Conservation (phyloP, 2,329 filamentous ascomycete genomes). For the Emericellopsis cladophorae region DNA sequence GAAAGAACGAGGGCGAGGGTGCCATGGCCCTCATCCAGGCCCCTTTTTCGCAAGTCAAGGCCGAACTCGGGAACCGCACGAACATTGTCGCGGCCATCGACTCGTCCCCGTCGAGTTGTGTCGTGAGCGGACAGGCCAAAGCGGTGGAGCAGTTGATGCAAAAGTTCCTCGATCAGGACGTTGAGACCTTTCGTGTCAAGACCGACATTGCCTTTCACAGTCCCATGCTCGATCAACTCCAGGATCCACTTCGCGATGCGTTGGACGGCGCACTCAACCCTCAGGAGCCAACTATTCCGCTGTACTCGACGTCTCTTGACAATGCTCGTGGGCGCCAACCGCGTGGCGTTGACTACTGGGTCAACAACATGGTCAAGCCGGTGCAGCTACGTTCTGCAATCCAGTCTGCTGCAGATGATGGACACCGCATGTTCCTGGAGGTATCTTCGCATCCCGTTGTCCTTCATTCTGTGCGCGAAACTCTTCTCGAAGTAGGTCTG, state of each 20-base stretch:
- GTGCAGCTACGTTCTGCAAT: conserved; percentile 3
- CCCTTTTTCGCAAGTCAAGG: neutral
- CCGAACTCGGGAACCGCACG: neutral
- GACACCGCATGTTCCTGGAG: conserved; percentile 4
- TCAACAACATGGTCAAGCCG: conserved; percentile 6
- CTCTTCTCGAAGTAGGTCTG: conserved; percentile 1
- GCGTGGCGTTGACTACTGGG: conserved; percentile 4
- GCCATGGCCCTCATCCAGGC: conserved; percentile 3
- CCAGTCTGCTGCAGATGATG: conserved; percentile 3
- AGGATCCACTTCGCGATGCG: neutral
- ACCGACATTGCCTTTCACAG: conserved; percentile 6
- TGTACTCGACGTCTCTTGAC: conserved; percentile 4
- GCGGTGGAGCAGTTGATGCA: neutral
- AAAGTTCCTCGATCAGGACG: neutral
- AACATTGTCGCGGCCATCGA: conserved; percentile 5
- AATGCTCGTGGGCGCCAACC: conserved; percentile 1
- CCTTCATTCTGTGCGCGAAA: conserved; percentile 4
- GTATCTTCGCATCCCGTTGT: conserved; percentile 4
- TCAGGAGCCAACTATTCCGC: neutral
- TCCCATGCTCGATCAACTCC: conserved; percentile 2
- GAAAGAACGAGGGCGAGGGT: neutral
- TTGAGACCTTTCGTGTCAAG: conserved; percentile 3
- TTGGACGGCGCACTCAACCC: neutral
- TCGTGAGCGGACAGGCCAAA: conserved; percentile 1
- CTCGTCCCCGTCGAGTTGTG: conserved; percentile 3